phyloP scores from a whole-genome alignment of 2,329 filamentous ascomycete species.

The Aspergillus uvarum region DNA sequence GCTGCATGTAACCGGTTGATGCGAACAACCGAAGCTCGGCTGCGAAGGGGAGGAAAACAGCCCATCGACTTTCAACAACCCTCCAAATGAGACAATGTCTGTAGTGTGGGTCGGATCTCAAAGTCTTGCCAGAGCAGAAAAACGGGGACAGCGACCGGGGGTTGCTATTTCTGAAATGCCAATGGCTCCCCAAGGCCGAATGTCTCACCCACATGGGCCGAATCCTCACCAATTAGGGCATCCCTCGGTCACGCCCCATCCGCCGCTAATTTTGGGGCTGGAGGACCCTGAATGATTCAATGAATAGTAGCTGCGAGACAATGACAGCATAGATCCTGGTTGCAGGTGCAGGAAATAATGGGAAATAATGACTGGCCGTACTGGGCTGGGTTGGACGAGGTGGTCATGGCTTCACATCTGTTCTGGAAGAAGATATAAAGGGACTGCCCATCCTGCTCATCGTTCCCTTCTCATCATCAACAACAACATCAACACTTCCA shows the following conservation, averaged over 20 bases:
- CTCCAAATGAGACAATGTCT: conserved; percentile 10
- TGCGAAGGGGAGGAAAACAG: not conserved
- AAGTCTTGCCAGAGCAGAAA: not conserved
- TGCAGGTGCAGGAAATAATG: not conserved
- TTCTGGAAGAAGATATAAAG: not conserved
- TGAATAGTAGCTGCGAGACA: too few relatives aligned
- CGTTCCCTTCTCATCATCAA: not conserved
- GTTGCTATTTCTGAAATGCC: not conserved
- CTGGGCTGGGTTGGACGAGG: not conserved
- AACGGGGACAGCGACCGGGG: not conserved
- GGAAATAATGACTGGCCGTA: not conserved
- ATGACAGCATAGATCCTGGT: not conserved
- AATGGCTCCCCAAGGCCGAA: not conserved
- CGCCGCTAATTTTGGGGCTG: not conserved
- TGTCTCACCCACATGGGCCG: not conserved
- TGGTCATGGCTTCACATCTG: not conserved
- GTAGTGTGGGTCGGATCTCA: conserved; percentile 1
- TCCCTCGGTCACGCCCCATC: not conserved
- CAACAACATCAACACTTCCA: not conserved
- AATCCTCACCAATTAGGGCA: not conserved
- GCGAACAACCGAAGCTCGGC: not conserved
- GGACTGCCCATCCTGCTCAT: not conserved
- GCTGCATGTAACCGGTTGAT: too few relatives aligned
- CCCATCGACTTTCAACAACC: not conserved
- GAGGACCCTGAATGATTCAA: not conserved